phyloP scores from a whole-genome alignment of 495 filamentous ascomycete genomes.

The Podospora conica region DNA sequence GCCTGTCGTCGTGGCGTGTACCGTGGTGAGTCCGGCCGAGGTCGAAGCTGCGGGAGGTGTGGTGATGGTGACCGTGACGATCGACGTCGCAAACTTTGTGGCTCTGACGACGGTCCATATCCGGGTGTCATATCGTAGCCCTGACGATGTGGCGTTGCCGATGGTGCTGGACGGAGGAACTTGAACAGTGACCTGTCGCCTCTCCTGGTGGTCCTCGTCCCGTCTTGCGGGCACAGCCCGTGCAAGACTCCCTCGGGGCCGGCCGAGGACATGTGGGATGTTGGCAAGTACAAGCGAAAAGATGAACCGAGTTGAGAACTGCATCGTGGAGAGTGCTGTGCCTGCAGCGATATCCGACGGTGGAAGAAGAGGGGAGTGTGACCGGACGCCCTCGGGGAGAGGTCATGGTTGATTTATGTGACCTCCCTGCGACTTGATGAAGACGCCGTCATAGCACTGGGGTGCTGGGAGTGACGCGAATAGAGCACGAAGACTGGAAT shows the following conservation, averaged over 20 bases:
- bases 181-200: neutral
- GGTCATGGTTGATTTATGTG: neutral
- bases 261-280: neutral
- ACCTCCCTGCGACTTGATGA: neutral
- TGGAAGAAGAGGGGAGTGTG: neutral
- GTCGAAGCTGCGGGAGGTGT: neutral
- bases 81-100: neutral
- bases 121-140: neutral
- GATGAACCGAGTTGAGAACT: neutral
- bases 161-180: neutral
- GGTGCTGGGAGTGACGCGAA: neutral
- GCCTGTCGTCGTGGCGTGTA: neutral
- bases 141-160: neutral
- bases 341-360: neutral
- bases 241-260: neutral
- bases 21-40: neutral
- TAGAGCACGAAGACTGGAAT: neutral
- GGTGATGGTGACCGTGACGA: neutral
- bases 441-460: no score
- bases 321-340: neutral
- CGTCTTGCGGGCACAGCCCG: neutral
- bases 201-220: neutral
- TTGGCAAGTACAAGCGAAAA: neutral
- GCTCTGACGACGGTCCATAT: neutral
- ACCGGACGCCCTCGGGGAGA: neutral